phyloP scores from a whole-genome alignment of 805 yeast genomes.

The Spathaspora boniae region DNA sequence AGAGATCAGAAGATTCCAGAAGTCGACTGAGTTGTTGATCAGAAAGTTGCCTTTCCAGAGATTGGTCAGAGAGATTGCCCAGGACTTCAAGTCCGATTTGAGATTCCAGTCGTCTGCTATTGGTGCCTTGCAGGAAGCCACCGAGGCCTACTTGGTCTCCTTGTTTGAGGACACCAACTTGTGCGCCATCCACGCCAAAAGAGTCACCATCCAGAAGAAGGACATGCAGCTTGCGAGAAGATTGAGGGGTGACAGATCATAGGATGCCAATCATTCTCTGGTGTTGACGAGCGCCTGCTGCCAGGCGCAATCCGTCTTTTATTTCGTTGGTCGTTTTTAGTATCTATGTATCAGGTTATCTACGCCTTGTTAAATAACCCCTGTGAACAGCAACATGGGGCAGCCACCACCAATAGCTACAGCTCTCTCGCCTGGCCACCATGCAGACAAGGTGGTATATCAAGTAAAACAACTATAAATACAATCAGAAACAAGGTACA shows the following conservation, averaged over 20 bases:
- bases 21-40: conserved; percentile 90
- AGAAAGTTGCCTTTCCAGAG: conserved; percentile 97
- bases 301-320: too few species aligned
- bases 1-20: conserved; percentile 97
- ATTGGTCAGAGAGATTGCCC: conserved; percentile 93
- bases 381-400: too few species aligned
- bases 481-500: too few species aligned
- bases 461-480: too few species aligned
- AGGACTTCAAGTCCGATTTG: conserved; percentile 87
- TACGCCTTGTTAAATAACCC: too few species aligned
- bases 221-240: conserved; percentile 98
- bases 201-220: conserved; percentile 98
- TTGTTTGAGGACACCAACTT: conserved; percentile 96
- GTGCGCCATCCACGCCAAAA: conserved; percentile 98
- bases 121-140: conserved; percentile 97
- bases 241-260: conserved; percentile 94
- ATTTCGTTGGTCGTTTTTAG: too few species aligned
- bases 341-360: too few species aligned
- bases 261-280: too few species aligned
- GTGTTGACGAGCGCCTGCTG: too few species aligned
- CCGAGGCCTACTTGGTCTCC: conserved; percentile 95
- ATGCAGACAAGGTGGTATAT: too few species aligned
- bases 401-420: too few species aligned
- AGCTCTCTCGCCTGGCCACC: too few species aligned
- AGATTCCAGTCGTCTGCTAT: conserved; percentile 97